phyloP scores from a whole-genome alignment of 371 early-diverging fungal species.

The Rhizopus arrhizus region DNA sequence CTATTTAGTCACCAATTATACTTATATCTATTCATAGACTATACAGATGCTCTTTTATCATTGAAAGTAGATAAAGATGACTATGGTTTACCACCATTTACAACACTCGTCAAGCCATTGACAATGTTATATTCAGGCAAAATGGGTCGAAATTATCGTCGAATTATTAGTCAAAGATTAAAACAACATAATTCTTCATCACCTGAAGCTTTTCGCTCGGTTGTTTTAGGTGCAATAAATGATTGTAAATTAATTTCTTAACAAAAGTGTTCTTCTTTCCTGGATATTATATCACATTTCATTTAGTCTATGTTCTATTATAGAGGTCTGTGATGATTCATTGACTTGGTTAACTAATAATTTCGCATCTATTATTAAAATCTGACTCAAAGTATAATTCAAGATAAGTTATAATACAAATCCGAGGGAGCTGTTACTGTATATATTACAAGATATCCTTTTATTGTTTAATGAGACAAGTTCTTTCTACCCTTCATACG shows the following conservation, averaged over 20 bases:
- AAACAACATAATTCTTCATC: conserved; percentile 13
- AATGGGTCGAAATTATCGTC: conserved; percentile 41
- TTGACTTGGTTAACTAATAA: too few species aligned
- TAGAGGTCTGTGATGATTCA: too few species aligned
- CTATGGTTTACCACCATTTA: conserved; percentile 34
- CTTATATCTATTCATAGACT: conserved; percentile 17
- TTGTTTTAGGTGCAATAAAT: conserved; percentile 25
- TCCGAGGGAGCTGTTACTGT: not conserved
- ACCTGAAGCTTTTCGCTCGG: conserved; percentile 12
- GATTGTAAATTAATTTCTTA: conserved; percentile 5
- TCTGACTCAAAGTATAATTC: too few species aligned
- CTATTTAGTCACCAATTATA: too few species aligned
- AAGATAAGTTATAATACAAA: conserved; percentile 1
- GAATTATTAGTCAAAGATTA: conserved; percentile 27
- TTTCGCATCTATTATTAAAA: too few species aligned
- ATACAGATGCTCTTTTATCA: conserved; percentile 31
- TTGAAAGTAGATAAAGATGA: conserved; percentile 7
- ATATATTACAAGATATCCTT: not conserved
- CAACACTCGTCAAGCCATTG: conserved; percentile 40
- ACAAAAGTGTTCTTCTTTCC: not conserved
- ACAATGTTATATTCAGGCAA: conserved; percentile 35
- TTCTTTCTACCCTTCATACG: conserved; percentile 84
- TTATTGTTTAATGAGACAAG: conserved; percentile 72
- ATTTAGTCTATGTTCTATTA: too few species aligned
- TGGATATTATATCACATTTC: not conserved